Evolutionary conservation across 345 rosid genomes (phyloP), one percentile per base, ranked within the genome.

Genomic region (Linum tenue): DNA sequence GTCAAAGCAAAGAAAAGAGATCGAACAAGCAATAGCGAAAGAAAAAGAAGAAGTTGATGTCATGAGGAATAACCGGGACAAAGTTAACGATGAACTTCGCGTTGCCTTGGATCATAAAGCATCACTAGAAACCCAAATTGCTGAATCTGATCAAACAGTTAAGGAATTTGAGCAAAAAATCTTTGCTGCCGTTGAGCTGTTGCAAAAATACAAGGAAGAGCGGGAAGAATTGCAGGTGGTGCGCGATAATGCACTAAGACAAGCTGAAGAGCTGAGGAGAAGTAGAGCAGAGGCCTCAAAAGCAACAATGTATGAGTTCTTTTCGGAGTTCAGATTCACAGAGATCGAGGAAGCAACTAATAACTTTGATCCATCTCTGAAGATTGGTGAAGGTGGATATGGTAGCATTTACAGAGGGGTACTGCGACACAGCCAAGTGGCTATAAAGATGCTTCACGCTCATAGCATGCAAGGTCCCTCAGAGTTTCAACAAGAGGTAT

Each of bases 401-500:
- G 98, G 96, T 56, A 89, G 84, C 81, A 83, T 89, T 70, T 89
- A 86, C 68, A 78, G 74, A 72, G 92, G 92, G 60, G 7, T 69
- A 15, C 83, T 92, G 69, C 81, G 80, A 43, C 87, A 84, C 67
- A 83, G 84, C 5, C 77, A 70, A 51, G 98, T 86, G 74, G 95
- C 95, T 48, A 84, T 92, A 59, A 92, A 92, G 76, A 79, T 79
- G 73, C 67, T 83, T 71, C 78, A 85, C 71, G 65, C 96, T 70
- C 67, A 79, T 64, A 86, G 96, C 79, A 69, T 75, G 74, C 97
- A 92, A 79, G 94, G 96, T 11, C 91, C 86, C 17, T 59, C 82
- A n/a, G 98, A 90, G 75, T 92, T 82, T 78, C 94, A 81, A 64
- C 94, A 84, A 31, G 98, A 92, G 96, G 98, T 92, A 84, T 56